Evolutionary conservation across 2,329 filamentous ascomycete species (phyloP), one percentile per base, ranked within the genome.

Genomic region (Stemphylium beticola): DNA sequence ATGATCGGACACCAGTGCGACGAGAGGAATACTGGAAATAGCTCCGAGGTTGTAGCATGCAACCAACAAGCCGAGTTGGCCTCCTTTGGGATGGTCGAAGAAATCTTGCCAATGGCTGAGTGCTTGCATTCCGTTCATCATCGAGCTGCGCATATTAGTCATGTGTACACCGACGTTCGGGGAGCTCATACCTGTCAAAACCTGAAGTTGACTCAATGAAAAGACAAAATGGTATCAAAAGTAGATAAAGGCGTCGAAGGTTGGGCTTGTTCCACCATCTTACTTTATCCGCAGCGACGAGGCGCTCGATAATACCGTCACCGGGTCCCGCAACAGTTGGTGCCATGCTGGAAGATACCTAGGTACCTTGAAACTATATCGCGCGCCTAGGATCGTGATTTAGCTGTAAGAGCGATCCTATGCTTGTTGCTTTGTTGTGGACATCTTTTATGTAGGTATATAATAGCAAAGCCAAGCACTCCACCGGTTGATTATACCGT

Each of bases 181-280:
- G 1, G 41, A 33, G 26, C 24, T 31, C 22, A 11, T 43, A 81
- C 3, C 79, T 81, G 62, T 85, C 84, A 61, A 85, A 86, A 0
- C 84, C 83, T 4, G 82, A 84, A 0, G 83, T 86, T 64, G 84
- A 84, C 73, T 87, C 85, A 53, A 87, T 84, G 41, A 85, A 85
- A 75, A 87, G 83, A 67, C 82, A 85, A 38, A 82, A 83, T 18
- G 83, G 83, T 53, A 87, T 83, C 44, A 87, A 78, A 55, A 84
- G 72, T 6, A 87, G 67, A 64, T 87, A 87, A 33, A 87, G 76
- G 15, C 66, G 67, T 48, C 84, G 78, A 34, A 87, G 74, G 59
- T 87, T 87, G 0, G 81, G 82, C 70, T 87, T 87, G 64, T 77
- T 79, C 74, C 81, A 86, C 83, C 83, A 87, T 51, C 73, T 73